Evolutionary conservation across 2,329 filamentous ascomycete species (phyloP).

Genomic region (Botrytis porri): DNA sequence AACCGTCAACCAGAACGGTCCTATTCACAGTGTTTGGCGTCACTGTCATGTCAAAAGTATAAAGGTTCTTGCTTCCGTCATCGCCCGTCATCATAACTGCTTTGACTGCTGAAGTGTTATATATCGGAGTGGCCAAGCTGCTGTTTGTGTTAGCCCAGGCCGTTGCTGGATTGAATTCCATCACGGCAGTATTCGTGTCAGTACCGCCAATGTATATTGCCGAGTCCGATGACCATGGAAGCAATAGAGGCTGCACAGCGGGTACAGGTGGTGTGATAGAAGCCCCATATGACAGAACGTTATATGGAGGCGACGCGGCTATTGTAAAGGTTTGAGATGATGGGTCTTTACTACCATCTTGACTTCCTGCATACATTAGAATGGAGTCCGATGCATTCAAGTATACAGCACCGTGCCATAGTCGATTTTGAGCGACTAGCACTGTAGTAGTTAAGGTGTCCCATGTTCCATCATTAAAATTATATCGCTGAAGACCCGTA

Average conservation of each 20-base stretch:
- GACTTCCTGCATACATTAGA: constrained; percentile 75
- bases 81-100: constrained; percentile 65
- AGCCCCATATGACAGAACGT: constrained; percentile 57
- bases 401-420: constrained; percentile 74
- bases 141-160: constrained; percentile 69
- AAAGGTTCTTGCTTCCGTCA: constrained; percentile 75
- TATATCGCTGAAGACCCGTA: constrained; percentile 70
- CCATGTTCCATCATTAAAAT: constrained; percentile 56
- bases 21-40: constrained; percentile 74
- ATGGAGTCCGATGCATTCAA: constrained; percentile 68
- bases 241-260: constrained; percentile 65
- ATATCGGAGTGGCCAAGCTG: constrained; percentile 58
- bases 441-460: constrained; percentile 49
- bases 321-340: constrained; percentile 78
- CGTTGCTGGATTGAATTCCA: constrained; percentile 61
- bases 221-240: constrained; percentile 69
- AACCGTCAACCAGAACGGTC: constrained; percentile 61
- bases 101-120: constrained; percentile 57
- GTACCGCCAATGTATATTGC: constrained; percentile 74
- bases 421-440: constrained; percentile 53
- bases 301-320: constrained; percentile 61
- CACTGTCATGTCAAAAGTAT: constrained; percentile 71
- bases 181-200: constrained; percentile 63
- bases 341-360: constrained; percentile 53
- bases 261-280: constrained; percentile 54